Conservation (phyloP, 1,284 basidiomycete species). For the Exsudoporus floridanus region DNA sequence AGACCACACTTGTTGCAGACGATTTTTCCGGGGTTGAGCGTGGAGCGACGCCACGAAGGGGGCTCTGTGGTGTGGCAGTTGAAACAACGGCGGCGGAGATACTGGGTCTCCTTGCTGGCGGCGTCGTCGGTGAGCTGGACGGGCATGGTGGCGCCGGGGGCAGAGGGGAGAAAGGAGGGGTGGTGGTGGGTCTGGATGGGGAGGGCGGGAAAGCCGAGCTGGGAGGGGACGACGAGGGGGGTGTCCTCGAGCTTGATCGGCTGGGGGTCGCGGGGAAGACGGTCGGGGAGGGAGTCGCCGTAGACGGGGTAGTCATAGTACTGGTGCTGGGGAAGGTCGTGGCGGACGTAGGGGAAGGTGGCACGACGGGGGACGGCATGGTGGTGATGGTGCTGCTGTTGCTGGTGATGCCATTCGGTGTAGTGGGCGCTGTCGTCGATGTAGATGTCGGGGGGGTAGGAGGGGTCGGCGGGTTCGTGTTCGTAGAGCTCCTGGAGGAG, state of each 20-base stretch:
- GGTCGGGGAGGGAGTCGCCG: constrained; percentile 31
- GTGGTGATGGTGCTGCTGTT: constrained; percentile 34
- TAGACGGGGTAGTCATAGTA: constrained; percentile 34
- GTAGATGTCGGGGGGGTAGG: constrained; percentile 44
- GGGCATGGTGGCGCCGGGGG: constrained; percentile 47
- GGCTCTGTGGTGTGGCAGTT: constrained; percentile 88
- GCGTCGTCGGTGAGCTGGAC: constrained; percentile 86
- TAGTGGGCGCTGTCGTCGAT: constrained; percentile 41
- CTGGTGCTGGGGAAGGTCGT: constrained; percentile 50
- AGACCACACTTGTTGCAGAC: constrained; percentile 88
- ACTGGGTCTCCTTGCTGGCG: constrained; percentile 82
- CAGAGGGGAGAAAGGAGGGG: constrained; percentile 33
- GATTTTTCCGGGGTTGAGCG: constrained; percentile 84
- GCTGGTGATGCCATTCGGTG: constrained; percentile 39
- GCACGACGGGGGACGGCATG: constrained; percentile 57
- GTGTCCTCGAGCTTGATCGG: constrained; percentile 65
- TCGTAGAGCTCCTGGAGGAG: constrained; percentile 72
- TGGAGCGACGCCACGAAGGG: constrained; percentile 79
- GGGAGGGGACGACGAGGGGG: constrained; percentile 61
- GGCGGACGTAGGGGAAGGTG: constrained; percentile 70
- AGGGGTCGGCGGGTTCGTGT: constrained; percentile 53
- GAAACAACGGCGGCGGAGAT: constrained; percentile 78
- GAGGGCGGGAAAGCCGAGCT: constrained; percentile 39
- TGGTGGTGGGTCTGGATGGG: constrained; percentile 25
- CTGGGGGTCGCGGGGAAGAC: constrained; percentile 28